Base-by-base conservation (phyloP, 2,329 filamentous ascomycete species). In the Colletotrichum tabaci region DNA sequence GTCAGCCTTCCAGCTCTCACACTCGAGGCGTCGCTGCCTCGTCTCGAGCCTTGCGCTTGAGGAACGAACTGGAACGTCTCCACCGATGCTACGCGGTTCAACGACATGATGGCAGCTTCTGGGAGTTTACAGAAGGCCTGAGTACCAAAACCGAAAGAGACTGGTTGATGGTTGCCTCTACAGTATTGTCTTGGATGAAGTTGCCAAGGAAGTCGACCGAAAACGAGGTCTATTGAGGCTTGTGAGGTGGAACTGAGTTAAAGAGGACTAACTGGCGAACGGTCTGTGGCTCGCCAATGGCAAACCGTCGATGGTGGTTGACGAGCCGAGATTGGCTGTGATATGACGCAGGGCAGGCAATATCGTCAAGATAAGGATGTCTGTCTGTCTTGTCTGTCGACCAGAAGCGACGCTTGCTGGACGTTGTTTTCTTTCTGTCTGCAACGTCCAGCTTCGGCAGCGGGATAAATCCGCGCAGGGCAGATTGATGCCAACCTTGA, bases 11-110 rank as follows among this genome's bases (percentile, higher is more conserved):
- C 83, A 13, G 85, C 82, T 40, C 86, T 84, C 21, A 84, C 73
- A 57, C 72, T 79, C n/a, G 85, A 87, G 40, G 85, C 83, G 74
- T 85, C 84, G 13, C 85, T 85, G 55, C 80, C 82, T 52, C 85
- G 81, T 58, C 84, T 79, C 2, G 83, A 82, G 49, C 79, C 77
- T 42, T 78, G 79, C 42, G 84, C 84, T 44, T 76, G 73, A n/a
- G 80, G 80, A 35, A 83, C 67, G 68, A 80, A 81, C 66, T 85
- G 79, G 74, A 89, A 86, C 26, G 87, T 87, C 79, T 89, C 87
- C 72, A 89, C 82, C 60, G 87, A 88, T 23, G 82, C 82, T 40
- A 89, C 83, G 26, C 87, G 86, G 74, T 87, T 84, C 67, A 89
- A 77, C 75, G 87, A 88, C 87, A 89, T 89, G 74, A 49, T 74